Evolutionary conservation across 2,329 filamentous ascomycete genomes (phyloP).

Genomic region (Cladosporium oxysporum): DNA sequence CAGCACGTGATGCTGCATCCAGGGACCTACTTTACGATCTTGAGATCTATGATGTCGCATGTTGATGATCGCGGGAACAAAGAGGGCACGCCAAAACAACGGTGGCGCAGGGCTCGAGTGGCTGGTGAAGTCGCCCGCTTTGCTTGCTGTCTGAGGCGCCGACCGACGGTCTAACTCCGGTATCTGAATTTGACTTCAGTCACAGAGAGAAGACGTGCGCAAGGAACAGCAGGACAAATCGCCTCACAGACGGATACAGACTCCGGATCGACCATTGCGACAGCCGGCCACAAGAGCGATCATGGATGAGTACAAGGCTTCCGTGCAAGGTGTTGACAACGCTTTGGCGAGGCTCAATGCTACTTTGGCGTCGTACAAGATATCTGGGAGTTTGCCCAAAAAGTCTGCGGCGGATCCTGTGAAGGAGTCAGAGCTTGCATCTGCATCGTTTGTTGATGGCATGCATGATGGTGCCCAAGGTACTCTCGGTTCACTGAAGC

Average conservation of each 20-base stretch:
- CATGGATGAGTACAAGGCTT: slow-evolving; percentile 35
- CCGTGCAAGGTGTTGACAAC: slow-evolving; percentile 34
- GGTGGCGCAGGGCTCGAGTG: not conserved
- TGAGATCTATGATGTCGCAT: not conserved
- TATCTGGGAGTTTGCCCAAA: slow-evolving; percentile 20
- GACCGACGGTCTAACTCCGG: not conserved
- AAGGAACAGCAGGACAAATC: not conserved
- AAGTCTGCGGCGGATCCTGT: slow-evolving; percentile 9
- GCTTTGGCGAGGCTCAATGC: slow-evolving; percentile 35
- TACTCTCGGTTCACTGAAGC: slow-evolving; percentile 11
- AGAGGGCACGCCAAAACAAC: not conserved
- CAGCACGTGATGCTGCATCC: not conserved
- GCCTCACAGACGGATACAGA: not conserved
- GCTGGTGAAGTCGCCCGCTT: not conserved
- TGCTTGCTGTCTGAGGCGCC: not conserved
- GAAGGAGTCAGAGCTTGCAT: not conserved
- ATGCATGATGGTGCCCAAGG: not conserved
- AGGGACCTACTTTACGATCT: not conserved
- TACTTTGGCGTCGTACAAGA: slow-evolving; percentile 34
- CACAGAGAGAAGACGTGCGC: not conserved
- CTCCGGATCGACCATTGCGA: not conserved
- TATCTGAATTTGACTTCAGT: slow-evolving; percentile 10
- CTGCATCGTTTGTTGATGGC: not conserved
- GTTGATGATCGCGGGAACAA: not conserved
- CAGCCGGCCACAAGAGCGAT: not conserved